phyloP scores from a whole-genome alignment of 1,284 basidiomycete species.

The Blastosporella zonata region DNA sequence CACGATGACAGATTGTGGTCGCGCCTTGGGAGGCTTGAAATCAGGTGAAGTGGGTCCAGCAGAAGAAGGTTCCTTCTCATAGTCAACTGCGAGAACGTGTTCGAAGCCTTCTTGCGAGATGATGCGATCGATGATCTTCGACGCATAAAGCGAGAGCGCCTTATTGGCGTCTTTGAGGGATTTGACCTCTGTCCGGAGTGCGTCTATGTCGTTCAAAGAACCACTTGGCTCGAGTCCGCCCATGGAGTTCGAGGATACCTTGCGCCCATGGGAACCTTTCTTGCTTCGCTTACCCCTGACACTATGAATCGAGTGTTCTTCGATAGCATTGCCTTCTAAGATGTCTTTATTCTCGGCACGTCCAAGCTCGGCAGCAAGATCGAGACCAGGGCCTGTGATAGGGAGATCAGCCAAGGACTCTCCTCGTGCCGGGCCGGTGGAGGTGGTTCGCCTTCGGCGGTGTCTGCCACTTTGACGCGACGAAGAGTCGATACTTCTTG shows the following conservation, averaged over 20 bases:
- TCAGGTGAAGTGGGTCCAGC: conserved; percentile 29
- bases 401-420: conserved; percentile 79
- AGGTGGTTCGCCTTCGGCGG: conserved; percentile 51
- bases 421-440: conserved; percentile 50
- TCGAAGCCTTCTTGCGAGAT: conserved; percentile 93
- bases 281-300: conserved; percentile 51
- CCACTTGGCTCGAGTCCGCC: conserved; percentile 39
- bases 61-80: conserved; percentile 55
- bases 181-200: conserved; percentile 79
- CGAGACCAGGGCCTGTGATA: conserved; percentile 82
- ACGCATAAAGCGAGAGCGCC: conserved; percentile 89
- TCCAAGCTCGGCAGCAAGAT: conserved; percentile 88
- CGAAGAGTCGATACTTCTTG: conserved; percentile 36
- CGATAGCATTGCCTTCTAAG: conserved; percentile 49
- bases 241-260: conserved; percentile 35
- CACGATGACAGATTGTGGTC: conserved; percentile 61
- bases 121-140: conserved; percentile 95
- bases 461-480: conserved; percentile 45
- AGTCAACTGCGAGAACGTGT: conserved; percentile 87
- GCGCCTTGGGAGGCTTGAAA: conserved; percentile 38
- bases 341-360: conserved; percentile 82
- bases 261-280: conserved; percentile 43
- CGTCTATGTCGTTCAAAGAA: conserved; percentile 58
- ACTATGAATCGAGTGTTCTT: conserved; percentile 44
- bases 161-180: conserved; percentile 93